Evolutionary conservation across 176 grass and related monocot species (phyloP).

Genomic region (Oryza punctata): DNA sequence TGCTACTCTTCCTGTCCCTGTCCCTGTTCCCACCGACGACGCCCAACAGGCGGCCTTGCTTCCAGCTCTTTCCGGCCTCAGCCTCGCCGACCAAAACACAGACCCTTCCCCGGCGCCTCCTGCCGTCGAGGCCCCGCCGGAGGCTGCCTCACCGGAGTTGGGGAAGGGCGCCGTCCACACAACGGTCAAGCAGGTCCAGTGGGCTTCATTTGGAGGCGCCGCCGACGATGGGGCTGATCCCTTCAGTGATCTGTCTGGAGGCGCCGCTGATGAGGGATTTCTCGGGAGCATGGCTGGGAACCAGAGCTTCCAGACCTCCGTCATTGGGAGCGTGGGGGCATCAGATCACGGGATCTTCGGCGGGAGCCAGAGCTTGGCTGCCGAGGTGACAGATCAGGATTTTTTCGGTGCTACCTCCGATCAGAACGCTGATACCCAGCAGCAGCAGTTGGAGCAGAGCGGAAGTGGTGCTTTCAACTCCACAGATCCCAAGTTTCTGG

Average conservation of each 20-base stretch:
- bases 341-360: constrained; percentile 35
- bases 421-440: constrained; percentile 16
- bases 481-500: constrained; percentile 57
- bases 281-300: constrained; percentile 3
- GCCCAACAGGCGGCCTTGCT: constrained; percentile 18
- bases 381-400: constrained; percentile 19
- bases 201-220: constrained; percentile 67
- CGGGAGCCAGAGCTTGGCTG: constrained; percentile 20
- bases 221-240: constrained; percentile 53
- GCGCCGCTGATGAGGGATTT: constrained; percentile 9
- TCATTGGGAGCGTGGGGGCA: neutral
- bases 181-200: constrained; percentile 81
- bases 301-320: constrained; percentile 34
- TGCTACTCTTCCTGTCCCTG: neutral
- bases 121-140: neutral
- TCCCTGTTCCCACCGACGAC: neutral
- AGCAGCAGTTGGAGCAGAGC: neutral
- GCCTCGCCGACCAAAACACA: constrained; percentile 30
- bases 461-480: constrained; percentile 8
- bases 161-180: constrained; percentile 48
- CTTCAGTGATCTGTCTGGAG: constrained; percentile 46
- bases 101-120: constrained; percentile 16
- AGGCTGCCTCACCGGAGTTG: constrained; percentile 17
- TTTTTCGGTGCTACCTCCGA: constrained; percentile 15
- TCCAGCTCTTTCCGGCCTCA: constrained; percentile 30